phyloP scores from a whole-genome alignment of 2,329 filamentous ascomycete species.

The Aureobasidium sp. region DNA sequence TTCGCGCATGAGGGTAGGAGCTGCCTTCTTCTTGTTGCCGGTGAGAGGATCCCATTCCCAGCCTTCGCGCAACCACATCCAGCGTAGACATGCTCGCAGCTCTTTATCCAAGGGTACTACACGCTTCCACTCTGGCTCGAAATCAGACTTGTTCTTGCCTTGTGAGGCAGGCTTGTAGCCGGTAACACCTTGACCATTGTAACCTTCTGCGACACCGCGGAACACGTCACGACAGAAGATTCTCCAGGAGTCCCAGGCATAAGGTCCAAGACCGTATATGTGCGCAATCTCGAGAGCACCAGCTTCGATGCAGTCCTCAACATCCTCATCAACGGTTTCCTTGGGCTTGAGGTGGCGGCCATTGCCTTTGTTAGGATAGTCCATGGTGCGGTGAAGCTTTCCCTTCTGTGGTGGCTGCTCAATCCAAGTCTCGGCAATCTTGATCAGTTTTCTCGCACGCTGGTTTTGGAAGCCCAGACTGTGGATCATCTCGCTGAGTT shows the following conservation, averaged over 20 bases:
- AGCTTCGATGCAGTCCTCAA: slow-evolving; percentile 30
- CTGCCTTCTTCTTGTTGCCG: slow-evolving; percentile 51
- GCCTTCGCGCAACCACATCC: slow-evolving; percentile 87
- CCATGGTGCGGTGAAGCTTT: slow-evolving; percentile 47
- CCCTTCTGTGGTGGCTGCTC: slow-evolving; percentile 52
- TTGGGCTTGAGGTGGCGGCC: slow-evolving; percentile 41
- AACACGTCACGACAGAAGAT: slow-evolving; percentile 84
- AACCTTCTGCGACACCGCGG: slow-evolving; percentile 56
- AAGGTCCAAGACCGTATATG: slow-evolving; percentile 66
- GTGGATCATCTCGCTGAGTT: slow-evolving; percentile 55
- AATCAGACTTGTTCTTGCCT: slow-evolving; percentile 30
- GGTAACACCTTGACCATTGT: slow-evolving; percentile 50
- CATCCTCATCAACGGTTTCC: slow-evolving; percentile 42
- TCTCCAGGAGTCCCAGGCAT: slow-evolving; percentile 82
- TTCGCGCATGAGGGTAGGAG: slow-evolving; percentile 46
- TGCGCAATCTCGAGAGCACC: slow-evolving; percentile 78
- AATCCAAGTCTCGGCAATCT: slow-evolving; percentile 62
- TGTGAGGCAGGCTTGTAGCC: slow-evolving; percentile 22
- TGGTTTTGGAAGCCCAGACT: slow-evolving; percentile 64
- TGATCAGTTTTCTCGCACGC: slow-evolving; percentile 60
- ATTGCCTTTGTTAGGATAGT: slow-evolving; percentile 46
- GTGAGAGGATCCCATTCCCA: slow-evolving; percentile 71
- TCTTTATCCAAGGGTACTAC: slow-evolving; percentile 81
- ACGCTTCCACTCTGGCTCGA: slow-evolving; percentile 85
- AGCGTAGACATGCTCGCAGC: slow-evolving; percentile 73